Evolutionary conservation across 2,329 filamentous ascomycete species (phyloP).

Genomic region (Ophiostoma montium): DNA sequence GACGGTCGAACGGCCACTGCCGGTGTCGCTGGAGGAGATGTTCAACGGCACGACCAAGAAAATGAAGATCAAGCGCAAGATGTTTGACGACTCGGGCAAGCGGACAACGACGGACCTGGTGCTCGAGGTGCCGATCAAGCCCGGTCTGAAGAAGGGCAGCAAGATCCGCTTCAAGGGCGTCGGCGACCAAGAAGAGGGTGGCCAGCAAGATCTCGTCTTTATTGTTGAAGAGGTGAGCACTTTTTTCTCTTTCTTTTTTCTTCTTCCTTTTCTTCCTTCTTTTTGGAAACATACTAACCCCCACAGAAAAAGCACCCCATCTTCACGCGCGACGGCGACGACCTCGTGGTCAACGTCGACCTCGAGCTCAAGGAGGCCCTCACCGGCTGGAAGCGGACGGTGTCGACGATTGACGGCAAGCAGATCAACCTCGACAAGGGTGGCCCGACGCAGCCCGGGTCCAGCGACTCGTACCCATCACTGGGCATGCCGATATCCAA

Average conservation of each 20-base stretch:
- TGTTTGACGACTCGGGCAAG: conserved; percentile 75
- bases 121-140: conserved; percentile 88
- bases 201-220: conserved; percentile 89
- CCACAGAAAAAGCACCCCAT: conserved; percentile 63
- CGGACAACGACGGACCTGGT: conserved; percentile 78
- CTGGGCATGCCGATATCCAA: conserved; percentile 94
- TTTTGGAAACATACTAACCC: conserved; percentile 23
- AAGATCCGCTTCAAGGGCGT: conserved; percentile 98
- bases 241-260: not conserved
- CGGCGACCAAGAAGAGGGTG: conserved; percentile 94
- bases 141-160: conserved; percentile 86
- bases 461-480: conserved; percentile 65
- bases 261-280: not conserved
- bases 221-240: conserved; percentile 56
- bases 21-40: conserved; percentile 74
- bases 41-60: conserved; percentile 84
- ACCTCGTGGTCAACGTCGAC: conserved; percentile 65
- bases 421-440: conserved; percentile 65
- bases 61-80: conserved; percentile 97
- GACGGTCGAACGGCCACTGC: conserved; percentile 73
- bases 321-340: conserved; percentile 77
- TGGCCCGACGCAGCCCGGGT: conserved; percentile 76
- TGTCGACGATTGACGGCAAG: conserved; percentile 85
- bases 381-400: conserved; percentile 84
- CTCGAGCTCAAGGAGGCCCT: conserved; percentile 85